Evolutionary conservation across 345 rosid genomes (phyloP), one percentile per base, ranked within the genome.

Genomic region (thale cress (Arabidopsis thaliana)): DNA sequence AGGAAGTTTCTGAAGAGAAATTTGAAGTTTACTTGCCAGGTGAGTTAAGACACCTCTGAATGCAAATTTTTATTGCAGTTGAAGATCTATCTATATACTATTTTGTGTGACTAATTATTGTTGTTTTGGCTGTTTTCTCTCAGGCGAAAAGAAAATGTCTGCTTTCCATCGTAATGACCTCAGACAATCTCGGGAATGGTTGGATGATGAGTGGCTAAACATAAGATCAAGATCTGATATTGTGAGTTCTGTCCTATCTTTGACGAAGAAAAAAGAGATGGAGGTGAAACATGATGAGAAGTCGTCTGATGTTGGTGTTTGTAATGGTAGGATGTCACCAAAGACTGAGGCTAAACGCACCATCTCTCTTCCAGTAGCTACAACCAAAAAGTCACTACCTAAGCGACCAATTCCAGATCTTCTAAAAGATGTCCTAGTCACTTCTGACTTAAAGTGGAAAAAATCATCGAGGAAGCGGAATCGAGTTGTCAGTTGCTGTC

Each of bases 181-280:
- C 66, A 86, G 97, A 75, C 84, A 49, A 30, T 90, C 97, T 50
- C 81, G 57, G 64, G 97, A 93, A 75, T 93, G 97, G 95, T 7
- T 78, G 64, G 89, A 84, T 33, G 84, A 85, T 79, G 56, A 77
- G 58, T 93, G 98, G 97, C 72, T 66, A 32, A 59, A 56, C 28
- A 34, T 89, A 11, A 66, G 67, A 50, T 69, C 82, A 44, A 80
- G 85, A 72, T 79, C 84, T 25, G 93, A 90, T 74, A 33, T 86
- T 34, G 79, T 80, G 71, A 60, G 28, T 14, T 57, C 78, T 59
- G 52, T 84, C 34, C 36, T 80, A 8, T 61, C 85, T 3, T 42
- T 40, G 71, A 13, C 34, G 57, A 72, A 48, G 38, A 46, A 20
- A 40, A 80, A 86, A 64, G 88, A 77, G 72, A 75, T 34, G 22